Evolutionary conservation across 2,329 filamentous ascomycete species (phyloP).

Genomic region (Arthrinium puccinioides): DNA sequence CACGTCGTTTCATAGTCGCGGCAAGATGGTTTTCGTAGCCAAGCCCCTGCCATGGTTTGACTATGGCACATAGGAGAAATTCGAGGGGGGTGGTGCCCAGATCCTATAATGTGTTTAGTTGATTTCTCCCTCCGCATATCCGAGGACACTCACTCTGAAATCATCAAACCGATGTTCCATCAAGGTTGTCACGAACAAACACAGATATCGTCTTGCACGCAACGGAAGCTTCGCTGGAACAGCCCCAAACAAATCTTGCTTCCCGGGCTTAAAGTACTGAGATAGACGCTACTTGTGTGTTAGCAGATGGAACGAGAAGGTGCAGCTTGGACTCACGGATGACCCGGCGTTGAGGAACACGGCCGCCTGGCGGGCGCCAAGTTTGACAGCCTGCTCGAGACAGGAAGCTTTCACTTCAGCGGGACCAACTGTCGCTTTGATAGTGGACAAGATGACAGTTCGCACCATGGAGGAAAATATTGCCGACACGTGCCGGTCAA

Average conservation of each 20-base stretch:
- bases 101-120: conserved; percentile 20
- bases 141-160: conserved; percentile 26
- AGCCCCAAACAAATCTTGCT: conserved; percentile 42
- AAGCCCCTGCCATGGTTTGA: conserved; percentile 39
- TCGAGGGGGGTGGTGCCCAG: conserved; percentile 37
- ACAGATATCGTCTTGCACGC: conserved; percentile 35
- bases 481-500: conserved; percentile 41
- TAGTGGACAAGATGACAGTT: conserved; percentile 23
- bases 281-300: conserved; percentile 26
- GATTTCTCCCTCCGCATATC: neutral
- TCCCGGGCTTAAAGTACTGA: conserved; percentile 17
- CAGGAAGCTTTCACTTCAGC: no score
- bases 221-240: conserved; percentile 30
- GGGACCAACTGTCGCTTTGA: no score
- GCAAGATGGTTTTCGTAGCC: conserved; percentile 44
- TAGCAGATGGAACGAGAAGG: neutral
- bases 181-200: conserved; percentile 44
- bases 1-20: conserved; percentile 33
- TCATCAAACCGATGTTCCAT: conserved; percentile 38
- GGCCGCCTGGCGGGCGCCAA: conserved; percentile 39
- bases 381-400: conserved; percentile 33
- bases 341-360: conserved; percentile 38
- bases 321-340: conserved; percentile 20
- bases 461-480: conserved; percentile 41
- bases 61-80: conserved; percentile 45